Base-by-base conservation (phyloP, 2,329 filamentous ascomycete genomes). In the Arthrobotrys conoides region DNA sequence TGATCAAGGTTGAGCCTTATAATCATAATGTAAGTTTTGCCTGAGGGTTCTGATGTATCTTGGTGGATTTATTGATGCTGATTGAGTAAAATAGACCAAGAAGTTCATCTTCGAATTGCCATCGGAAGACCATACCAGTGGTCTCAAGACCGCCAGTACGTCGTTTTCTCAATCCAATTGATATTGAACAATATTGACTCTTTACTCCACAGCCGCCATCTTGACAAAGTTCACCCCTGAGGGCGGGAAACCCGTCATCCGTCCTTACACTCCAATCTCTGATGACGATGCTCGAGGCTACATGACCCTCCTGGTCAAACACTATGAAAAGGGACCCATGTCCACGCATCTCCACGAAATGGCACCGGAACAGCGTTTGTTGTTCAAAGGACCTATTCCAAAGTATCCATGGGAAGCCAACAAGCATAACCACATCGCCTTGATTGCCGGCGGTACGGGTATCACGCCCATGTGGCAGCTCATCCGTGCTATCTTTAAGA, bases 401-500 rank as follows among this genome's bases (percentile, higher is more conserved):
- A 99, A 99, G 86, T 98, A 97, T 86, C 86, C 90, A 36, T 98
- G 94, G 94, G 84, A 89, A 67, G 83, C 91, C 82, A 98, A 98
- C 89, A 79, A 97, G 89, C 94, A 97, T 87, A 87, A 93, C 79
- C 94, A 98, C 87, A 90, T 96, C 82, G 91, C 90, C 46, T 88
- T 95, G 81, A 89, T 99, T 80, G 93, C 95, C n/a, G 96, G 96
- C 82, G 96, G 96, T 81, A 97, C 96, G 6, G 96, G 96, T 79
- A 97, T 99, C 85, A 96, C 96, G 10, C 96, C 96, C 82, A 97
- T 98, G 95, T 98, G 93, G 88, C 96, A 99, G 88, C 90, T 99
- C 55, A 88, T 90, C 81, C 93, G 93, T 80, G 89, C 91, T 83
- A 97, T 99, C 86, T 97, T 98, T 90, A 93, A 91, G 86, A 97